Percentiles rank a stretch among this genome's conserved stretches.
Conservation (phyloP, 2,329 filamentous ascomycete genomes). For the Fusarium sp. region DNA sequence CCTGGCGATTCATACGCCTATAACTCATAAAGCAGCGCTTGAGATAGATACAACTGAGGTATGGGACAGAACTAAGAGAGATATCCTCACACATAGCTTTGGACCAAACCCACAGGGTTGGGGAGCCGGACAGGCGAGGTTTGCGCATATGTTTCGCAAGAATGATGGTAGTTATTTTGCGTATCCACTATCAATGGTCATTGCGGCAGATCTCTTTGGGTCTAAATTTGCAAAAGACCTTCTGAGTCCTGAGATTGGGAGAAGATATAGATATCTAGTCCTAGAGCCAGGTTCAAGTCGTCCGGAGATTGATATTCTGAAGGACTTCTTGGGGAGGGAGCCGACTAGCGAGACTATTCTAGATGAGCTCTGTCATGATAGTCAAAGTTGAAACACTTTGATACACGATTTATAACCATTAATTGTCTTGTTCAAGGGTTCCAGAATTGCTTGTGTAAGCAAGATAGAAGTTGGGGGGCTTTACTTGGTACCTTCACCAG, state of each 20-base stretch:
- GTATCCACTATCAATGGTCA: neutral
- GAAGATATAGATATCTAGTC: neutral
- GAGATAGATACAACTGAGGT: neutral
- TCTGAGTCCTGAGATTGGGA: neutral
- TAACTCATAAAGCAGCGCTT: neutral
- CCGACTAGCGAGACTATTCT: neutral
- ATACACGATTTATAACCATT: fast-evolving
- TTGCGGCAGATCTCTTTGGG: neutral
- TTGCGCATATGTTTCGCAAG: neutral
- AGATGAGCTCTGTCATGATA: neutral
- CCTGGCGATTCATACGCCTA: neutral
- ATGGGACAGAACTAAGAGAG: neutral
- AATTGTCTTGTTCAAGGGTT: fast-evolving
- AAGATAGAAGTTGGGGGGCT: neutral
- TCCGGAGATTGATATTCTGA: neutral
- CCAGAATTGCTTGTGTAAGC: fast-evolving
- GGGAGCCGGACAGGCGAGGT: neutral
- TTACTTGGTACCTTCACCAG: neutral
- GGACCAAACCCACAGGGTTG: neutral
- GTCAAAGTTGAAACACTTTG: fast-evolving
- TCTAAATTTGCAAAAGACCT: neutral
- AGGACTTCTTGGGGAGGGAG: neutral
- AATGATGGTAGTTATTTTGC: neutral
- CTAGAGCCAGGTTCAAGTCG: neutral
- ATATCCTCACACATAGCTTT: neutral